Evolutionary conservation across 140 eudicot species (phyloP), one percentile per base, ranked within the genome.

Genomic region (Artemisia princeps): DNA sequence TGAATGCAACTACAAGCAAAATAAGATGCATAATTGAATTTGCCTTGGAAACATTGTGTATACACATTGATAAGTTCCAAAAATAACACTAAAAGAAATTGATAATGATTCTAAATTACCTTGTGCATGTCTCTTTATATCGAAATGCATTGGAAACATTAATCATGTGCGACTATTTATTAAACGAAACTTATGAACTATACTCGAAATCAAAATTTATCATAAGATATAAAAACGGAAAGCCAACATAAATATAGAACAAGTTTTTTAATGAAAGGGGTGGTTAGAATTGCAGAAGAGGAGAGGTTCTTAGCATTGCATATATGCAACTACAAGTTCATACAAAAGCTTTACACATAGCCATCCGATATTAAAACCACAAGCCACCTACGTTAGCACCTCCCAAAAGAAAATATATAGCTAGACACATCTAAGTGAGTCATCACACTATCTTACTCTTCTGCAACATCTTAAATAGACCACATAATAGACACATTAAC

Each of bases 1-100:
- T 88, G 81, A 84, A 33, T 59, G 66, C 57, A 74, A 59, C 64
- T 26, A 58, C 6, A 55, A 75, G 51, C 52, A 23, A 55, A 33
- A 63, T 69, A 65, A 48, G 15, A 48, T 10, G n/a, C 15, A 48
- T 49, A 51, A 44, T 0, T 22, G 10, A 23, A 3, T 20, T 57
- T 68, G 55, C 45, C 19, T 13, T 44, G 56, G 15, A 55, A 68
- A 37, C 22, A 68, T 11, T 53, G 64, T 56, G 55, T 33, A 51
- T 50, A 61, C 37, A 61, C 26, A 30, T 61, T 60, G 9, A 37
- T 0, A 37, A 37, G 44, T 37, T 37, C 44, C 44, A 37, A 6
- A 5, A 37, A 37, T 37, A 37, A 37, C 44, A 37, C 44, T 37
- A 37, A 37, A 6, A 37, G 44, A 37, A 37, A 37, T 1, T 6